These are phyloP conservation scores for Rhodotorula paludigena DNA, from an alignment of 768 basidiomycete species.

Conservation along the genomic window DNA sequence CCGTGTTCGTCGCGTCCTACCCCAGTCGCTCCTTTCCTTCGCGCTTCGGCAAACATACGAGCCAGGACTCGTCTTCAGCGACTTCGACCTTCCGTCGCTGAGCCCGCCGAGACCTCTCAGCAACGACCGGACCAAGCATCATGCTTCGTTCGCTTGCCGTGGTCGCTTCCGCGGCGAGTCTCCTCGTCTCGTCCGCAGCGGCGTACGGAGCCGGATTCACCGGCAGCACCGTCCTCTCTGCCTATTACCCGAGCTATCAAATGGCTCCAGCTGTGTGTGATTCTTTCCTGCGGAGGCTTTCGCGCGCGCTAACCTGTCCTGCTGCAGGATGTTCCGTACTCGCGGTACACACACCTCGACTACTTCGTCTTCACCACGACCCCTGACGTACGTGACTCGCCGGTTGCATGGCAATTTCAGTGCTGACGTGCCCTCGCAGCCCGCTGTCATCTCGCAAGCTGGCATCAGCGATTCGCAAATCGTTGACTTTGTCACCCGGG, in stretches of 20 bases:
- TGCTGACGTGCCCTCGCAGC: neutral
- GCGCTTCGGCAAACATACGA: too few relatives aligned
- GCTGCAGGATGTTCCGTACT: slow-evolving; percentile 12
- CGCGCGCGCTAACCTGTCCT: neutral
- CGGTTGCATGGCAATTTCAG: too few relatives aligned
- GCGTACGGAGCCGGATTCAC: slow-evolving; percentile 28
- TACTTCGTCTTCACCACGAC: slow-evolving; percentile 35
- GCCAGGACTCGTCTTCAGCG: too few relatives aligned
- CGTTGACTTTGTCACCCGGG: slow-evolving; percentile 19
- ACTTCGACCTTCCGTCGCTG: too few relatives aligned
- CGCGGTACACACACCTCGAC: slow-evolving; percentile 23
- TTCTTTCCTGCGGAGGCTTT: neutral
- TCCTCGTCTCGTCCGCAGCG: neutral
- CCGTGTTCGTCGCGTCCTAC: too few relatives aligned
- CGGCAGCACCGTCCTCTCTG: slow-evolving; percentile 16
- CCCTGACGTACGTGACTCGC: neutral
- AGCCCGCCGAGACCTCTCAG: too few relatives aligned
- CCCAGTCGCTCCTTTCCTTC: too few relatives aligned
- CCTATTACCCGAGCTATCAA: slow-evolving; percentile 15
- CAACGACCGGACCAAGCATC: neutral
- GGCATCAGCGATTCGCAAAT: slow-evolving; percentile 22
- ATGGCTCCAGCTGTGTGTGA: slow-evolving; percentile 1
- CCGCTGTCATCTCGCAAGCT: slow-evolving; percentile 19
- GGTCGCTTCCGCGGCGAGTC: neutral
- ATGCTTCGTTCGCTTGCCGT: neutral